Base-by-base conservation (phyloP, 83 land plant genomes). In the Picea abies region DNA sequence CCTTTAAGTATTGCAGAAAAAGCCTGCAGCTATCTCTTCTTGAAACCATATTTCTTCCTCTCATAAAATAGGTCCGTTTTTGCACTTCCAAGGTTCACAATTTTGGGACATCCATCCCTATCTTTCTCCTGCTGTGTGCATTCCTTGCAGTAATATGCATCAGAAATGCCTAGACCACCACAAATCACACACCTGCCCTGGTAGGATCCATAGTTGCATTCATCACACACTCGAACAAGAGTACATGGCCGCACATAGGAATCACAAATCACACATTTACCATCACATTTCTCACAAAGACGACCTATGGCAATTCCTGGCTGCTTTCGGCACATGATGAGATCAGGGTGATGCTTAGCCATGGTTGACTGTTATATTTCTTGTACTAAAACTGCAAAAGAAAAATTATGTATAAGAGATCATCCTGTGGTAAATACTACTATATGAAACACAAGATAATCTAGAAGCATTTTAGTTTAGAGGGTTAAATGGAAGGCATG, bases 271-370 rank as follows among this genome's bases (percentile, higher is more conserved):
- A 92, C 94, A 56, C 94, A 92, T 85, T 92, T 92, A 58, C 94
- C 94, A 76, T 92, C 94, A 76, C 88, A 85, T 83, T 92, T 92
- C 88, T 92, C 94, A 75, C 94, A 92, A 16, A 92, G 87, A 15
- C 94, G 87, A 15, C 94, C 94, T 37, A 92, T 92, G 3, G 94
- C 94, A 22, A 92, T 92, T 17, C 94, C 94, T n/a, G 94, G 94
- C 81, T 91, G 94, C 90, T 92, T 92, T 26, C 94, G 85, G 85
- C 94, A 92, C 94, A 92, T 92, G 63, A 92, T 92, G 56, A 92
- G 84, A 89, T 92, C 94, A 39, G 94, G 94, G 79, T 92, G 94
- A 82, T 92, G 94, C 90, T 92, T 92, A 11, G 94, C 94, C 94
- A 92, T 92, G 58, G 15, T 56, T 56, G 15, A 56, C 15, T 56